Conservation (phyloP, 257 asterid species). For the Capsicum pubescens region DNA sequence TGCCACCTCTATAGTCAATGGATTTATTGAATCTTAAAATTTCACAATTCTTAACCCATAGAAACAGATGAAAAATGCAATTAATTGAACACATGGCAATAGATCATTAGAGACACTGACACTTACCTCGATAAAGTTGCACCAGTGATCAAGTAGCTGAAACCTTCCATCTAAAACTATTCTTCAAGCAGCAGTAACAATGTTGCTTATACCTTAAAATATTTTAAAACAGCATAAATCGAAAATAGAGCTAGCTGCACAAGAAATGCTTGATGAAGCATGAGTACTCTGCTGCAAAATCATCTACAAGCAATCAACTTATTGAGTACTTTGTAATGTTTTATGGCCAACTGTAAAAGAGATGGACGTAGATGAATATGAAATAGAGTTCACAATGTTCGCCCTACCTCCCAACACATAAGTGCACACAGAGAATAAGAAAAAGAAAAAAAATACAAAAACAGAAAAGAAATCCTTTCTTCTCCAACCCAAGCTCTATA, state of each 20-base stretch:
- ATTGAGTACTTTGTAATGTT: too few relatives aligned
- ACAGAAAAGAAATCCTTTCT: too few relatives aligned
- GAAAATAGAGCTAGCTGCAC: background rate
- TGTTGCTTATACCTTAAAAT: conserved; percentile 83
- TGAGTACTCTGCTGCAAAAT: too few relatives aligned
- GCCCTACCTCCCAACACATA: too few relatives aligned
- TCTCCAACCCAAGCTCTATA: too few relatives aligned
- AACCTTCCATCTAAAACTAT: conserved; percentile 86
- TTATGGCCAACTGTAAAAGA: too few relatives aligned
- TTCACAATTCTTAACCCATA: background rate
- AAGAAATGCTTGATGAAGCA: background rate
- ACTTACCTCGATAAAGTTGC: conserved; percentile 83
- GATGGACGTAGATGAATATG: too few relatives aligned
- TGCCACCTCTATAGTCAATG: background rate
- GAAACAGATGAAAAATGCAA: background rate
- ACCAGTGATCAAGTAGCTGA: conserved; percentile 86
- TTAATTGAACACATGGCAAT: background rate
- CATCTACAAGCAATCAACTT: too few relatives aligned
- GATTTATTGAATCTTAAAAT: background rate
- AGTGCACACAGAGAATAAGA: too few relatives aligned
- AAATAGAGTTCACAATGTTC: too few relatives aligned
- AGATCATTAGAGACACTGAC: background rate
- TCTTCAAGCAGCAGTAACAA: conserved; percentile 86
- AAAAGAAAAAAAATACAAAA: too few relatives aligned
- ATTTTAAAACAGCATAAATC: background rate